These are phyloP conservation scores for Paracamarosporium sp. DNA, from an alignment of 2,329 filamentous ascomycete species.

Conservation along the genomic window DNA sequence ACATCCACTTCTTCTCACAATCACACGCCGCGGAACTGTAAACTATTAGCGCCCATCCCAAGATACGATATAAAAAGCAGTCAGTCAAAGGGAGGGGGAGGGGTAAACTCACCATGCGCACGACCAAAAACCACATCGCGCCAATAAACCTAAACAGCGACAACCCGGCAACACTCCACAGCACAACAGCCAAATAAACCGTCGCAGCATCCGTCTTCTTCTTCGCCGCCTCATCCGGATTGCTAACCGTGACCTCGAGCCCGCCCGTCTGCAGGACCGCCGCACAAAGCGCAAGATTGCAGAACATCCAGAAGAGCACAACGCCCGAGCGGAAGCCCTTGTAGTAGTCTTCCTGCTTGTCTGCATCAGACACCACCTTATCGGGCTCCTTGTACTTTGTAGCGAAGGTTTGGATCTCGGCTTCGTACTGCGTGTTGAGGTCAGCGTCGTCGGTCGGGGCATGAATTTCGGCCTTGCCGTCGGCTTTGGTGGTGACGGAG, in stretches of 20 bases:
- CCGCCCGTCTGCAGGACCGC: conserved; percentile 87
- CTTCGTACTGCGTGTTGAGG: conserved; percentile 92
- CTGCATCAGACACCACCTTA: conserved; percentile 64
- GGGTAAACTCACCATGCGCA: conserved; percentile 46
- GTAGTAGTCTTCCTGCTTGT: conserved; percentile 98
- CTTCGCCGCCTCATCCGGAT: conserved; percentile 47
- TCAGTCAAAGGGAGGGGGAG: too few species aligned
- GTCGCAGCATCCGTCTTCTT: conserved; percentile 67
- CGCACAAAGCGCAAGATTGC: conserved; percentile 86
- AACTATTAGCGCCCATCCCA: conserved; percentile 30
- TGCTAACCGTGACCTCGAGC: conserved; percentile 62
- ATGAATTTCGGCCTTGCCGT: conserved; percentile 90
- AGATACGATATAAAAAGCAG: not conserved
- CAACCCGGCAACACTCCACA: conserved; percentile 87
- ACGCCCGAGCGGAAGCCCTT: conserved; percentile 92
- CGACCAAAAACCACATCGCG: conserved; percentile 87
- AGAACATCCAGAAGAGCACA: conserved; percentile 95
- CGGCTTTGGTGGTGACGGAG: conserved; percentile 87
- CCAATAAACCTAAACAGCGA: conserved; percentile 88
- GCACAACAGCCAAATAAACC: conserved; percentile 84
- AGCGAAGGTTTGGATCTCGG: conserved; percentile 77
- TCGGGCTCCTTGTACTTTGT: conserved; percentile 77
- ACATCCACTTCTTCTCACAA: too few species aligned
- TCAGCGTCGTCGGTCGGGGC: conserved; percentile 90
- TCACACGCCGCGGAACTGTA: conserved; percentile 60